Percentiles rank a stretch among this genome's conserved stretches.
phyloP scores from a whole-genome alignment of 2,329 filamentous ascomycete species.

The Arthrobotrys iridis region DNA sequence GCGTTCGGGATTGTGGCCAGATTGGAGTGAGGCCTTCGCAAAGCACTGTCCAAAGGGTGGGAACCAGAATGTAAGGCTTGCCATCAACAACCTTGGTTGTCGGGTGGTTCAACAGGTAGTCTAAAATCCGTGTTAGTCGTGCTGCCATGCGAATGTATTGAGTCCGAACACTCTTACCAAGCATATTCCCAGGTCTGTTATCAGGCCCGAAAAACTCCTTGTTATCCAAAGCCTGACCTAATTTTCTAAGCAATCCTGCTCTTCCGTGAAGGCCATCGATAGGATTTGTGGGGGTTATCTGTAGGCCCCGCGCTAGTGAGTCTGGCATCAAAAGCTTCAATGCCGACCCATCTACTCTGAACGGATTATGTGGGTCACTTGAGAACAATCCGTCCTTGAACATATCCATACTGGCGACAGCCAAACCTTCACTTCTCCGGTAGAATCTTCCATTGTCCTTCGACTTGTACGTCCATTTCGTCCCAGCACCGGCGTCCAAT shows the following conservation, averaged over 20 bases:
- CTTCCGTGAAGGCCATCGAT: constrained; percentile 87
- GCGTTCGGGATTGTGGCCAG: constrained; percentile 87
- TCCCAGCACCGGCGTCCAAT: constrained; percentile 88
- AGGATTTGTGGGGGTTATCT: constrained; percentile 81
- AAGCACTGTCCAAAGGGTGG: constrained; percentile 88
- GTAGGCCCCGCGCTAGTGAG: constrained; percentile 80
- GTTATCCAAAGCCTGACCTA: constrained; percentile 79
- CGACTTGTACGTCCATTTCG: constrained; percentile 90
- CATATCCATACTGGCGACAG: constrained; percentile 71
- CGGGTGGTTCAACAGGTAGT: constrained; percentile 91
- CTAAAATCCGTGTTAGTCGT: constrained; percentile 63
- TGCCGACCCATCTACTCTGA: constrained; percentile 86
- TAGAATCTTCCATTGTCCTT: constrained; percentile 85
- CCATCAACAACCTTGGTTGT: constrained; percentile 83
- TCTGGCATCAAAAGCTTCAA: constrained; percentile 78
- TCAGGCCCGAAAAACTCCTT: constrained; percentile 84
- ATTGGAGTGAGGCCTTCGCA: constrained; percentile 87
- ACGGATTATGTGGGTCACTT: constrained; percentile 80
- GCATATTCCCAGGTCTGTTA: constrained; percentile 89
- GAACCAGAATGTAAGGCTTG: constrained; percentile 84
- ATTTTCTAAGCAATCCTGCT: constrained; percentile 77
- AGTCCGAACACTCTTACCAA: constrained; percentile 70
- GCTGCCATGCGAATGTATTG: not conserved
- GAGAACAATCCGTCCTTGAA: constrained; percentile 78
- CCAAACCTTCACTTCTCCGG: constrained; percentile 85